Evolutionary conservation across 2,329 filamentous ascomycete species (phyloP).

Genomic region (Fusarium cyanostomum): DNA sequence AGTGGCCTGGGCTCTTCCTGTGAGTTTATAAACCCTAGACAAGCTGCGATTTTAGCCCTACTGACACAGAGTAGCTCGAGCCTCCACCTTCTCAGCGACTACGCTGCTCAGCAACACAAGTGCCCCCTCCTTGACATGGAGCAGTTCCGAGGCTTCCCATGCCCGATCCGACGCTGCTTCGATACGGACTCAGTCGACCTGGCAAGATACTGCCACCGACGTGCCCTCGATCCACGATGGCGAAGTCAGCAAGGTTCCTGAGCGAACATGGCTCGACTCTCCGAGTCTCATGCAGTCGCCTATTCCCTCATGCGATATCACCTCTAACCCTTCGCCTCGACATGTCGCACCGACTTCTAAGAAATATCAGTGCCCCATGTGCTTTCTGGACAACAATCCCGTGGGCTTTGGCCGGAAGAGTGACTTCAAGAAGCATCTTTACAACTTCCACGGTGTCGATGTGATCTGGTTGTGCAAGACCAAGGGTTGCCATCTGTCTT

Average conservation of each 20-base stretch:
- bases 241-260: conserved; percentile 47
- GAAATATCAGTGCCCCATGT: conserved; percentile 58
- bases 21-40: conserved; percentile 41
- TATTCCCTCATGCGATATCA: conserved; percentile 45
- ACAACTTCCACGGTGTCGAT: conserved; percentile 57
- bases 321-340: conserved; percentile 50
- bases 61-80: conserved; percentile 47
- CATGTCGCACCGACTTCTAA: conserved; percentile 52
- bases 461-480: conserved; percentile 56
- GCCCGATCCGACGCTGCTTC: conserved; percentile 53
- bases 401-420: conserved; percentile 58
- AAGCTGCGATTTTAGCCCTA: neutral
- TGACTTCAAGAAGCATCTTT: conserved; percentile 60
- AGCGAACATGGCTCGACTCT: conserved; percentile 54
- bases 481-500: conserved; percentile 53
- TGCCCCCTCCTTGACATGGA: conserved; percentile 54
- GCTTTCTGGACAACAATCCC: conserved; percentile 56
- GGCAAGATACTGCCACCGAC: conserved; percentile 49
- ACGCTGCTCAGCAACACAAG: conserved; percentile 54
- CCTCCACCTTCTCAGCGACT: conserved; percentile 52
- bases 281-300: conserved; percentile 51
- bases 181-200: conserved; percentile 52
- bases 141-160: conserved; percentile 53
- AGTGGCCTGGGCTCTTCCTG: conserved; percentile 50
- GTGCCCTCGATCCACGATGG: conserved; percentile 48